Evolutionary conservation across 176 grass and related monocot genomes (phyloP).

Genomic region (Phragmites australis): DNA sequence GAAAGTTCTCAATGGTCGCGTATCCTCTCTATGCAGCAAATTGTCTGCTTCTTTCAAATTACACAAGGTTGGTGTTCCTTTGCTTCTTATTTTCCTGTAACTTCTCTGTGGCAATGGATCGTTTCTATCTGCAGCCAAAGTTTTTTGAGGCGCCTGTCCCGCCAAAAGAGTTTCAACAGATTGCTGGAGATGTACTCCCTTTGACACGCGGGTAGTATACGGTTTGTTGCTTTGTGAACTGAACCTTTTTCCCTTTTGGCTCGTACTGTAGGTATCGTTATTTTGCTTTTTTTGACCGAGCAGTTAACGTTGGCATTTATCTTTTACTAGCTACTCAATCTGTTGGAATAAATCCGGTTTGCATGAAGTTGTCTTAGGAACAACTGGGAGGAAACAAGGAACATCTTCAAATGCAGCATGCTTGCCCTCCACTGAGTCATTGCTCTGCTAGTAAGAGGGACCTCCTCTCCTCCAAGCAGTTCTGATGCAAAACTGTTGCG

Average conservation of each 20-base stretch:
- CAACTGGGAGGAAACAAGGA: slow-evolving; percentile 94
- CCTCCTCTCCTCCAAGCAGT: slow-evolving; percentile 10
- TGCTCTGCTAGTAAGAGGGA: slow-evolving; percentile 82
- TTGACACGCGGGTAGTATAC: slow-evolving; percentile 87
- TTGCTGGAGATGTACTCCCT: slow-evolving; percentile 37
- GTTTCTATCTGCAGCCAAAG: slow-evolving; percentile 43
- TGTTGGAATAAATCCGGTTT: slow-evolving; percentile 86
- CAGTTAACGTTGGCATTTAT: background rate
- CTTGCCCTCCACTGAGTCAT: slow-evolving; percentile 68
- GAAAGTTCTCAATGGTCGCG: slow-evolving; percentile 49
- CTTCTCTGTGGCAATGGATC: slow-evolving; percentile 3
- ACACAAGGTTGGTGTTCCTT: slow-evolving; percentile 46
- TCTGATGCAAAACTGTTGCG: background rate
- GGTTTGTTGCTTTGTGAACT: slow-evolving; percentile 43
- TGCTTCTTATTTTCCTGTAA: background rate
- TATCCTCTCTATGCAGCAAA: slow-evolving; percentile 36
- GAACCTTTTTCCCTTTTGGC: background rate
- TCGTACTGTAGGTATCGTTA: background rate
- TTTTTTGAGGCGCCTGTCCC: slow-evolving; percentile 64
- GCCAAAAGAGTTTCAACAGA: slow-evolving; percentile 65
- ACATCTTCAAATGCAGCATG: slow-evolving; percentile 66
- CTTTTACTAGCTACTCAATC: slow-evolving; percentile 69
- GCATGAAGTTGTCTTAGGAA: slow-evolving; percentile 82
- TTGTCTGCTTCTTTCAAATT: slow-evolving; percentile 31
- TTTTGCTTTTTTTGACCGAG: slow-evolving; percentile 1